Base-by-base conservation (phyloP, 345 rosid genomes). In the Gynandropsis gynandra region DNA sequence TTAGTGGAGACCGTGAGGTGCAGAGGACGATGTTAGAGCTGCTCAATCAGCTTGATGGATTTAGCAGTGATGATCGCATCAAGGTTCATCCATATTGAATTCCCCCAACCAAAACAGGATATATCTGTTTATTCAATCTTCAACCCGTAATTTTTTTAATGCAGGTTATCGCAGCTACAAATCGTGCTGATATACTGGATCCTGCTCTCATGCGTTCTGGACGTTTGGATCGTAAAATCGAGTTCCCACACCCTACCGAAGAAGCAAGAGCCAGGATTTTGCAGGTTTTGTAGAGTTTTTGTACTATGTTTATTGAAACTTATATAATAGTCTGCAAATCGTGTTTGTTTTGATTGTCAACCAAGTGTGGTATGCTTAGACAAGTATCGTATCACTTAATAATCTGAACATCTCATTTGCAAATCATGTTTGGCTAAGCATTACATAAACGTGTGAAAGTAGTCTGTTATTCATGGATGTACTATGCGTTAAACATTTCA, bases 121-220 rank as follows among this genome's bases (percentile, higher is more conserved):
- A 37, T 10, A 37, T 10, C 15, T 8, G 9, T 10, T 37, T 37
- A 10, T 37, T 10, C 11, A 37, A 3, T 8, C 11, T 37, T 37
- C 11, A 54, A 9, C 5, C 59, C 8, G 20, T 9, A 13, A 34
- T 0, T 9, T 20, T 40, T 37, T 19, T 7, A 17, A 52, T 68
- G 63, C 71, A 92, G 98, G 98, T 93, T 52, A 85, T 93, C 58
- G 99, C 99, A 44, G 99, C 99, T 34, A 93, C 99, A 42, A 93
- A 88, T 72, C 81, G 99, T 54, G 97, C 99, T 53, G 99, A 93
- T 72, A 88, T 93, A 54, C 72, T 93, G 53, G 99, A 93, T 45
- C 99, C 99, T 72, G 99, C 99, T 5, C 89, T 93, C 16, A 93
- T 93, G 97, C 97, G 99, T 38, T 85, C 99, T 34, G 97, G 99